Base-by-base conservation (phyloP, 129 eudicot genomes). In the Glebionis coronaria region DNA sequence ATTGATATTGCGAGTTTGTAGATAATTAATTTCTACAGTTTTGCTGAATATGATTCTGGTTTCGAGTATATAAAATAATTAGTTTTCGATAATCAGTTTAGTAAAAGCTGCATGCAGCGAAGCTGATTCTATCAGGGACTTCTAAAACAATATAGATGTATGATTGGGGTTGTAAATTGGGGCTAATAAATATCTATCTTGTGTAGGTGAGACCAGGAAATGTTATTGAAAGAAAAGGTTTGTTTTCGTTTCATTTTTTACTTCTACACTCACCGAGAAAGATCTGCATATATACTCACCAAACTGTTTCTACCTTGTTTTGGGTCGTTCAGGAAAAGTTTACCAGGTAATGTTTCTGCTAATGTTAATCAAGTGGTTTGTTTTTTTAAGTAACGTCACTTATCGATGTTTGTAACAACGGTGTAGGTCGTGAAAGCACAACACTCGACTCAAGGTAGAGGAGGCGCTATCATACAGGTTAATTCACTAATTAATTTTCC, bases 401-500 rank as follows among this genome's bases (percentile, higher is more conserved):
- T 31, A 68, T 28, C 45, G 59, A 56, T 1, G 15, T 67, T 16
- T 69, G 25, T 60, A 14, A 64, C 3, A 56, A 3, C 75, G 63
- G 25, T 55, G 38, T 68, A 93, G 99, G 95, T 93, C 21, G 72
- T 93, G 44, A 93, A 89, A 81, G 89, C 92, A 44, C 87, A 84
- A 11, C 99, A 93, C 45, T 73, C 92, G 1, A 81, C 85, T 20
- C 99, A 87, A 70, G 99, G 99, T 76, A 84, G 96, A 78, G 95
- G 95, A 75, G 97, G 95, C 9, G 95, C 99, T 55, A 74, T 83
- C 38, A 89, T 93, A 74, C 99, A 93, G 95, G 97, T 91, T 57
- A 64, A 65, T 23, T 44, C 56, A 40, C 1, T 21, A 42, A 55
- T 11, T 5, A 5, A 35, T 35, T 35, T 3, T 16, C 57, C 12